These are phyloP conservation scores for Coniochaeta sp. DNA, from an alignment of 2,329 filamentous ascomycete genomes.

Conservation along the genomic window DNA sequence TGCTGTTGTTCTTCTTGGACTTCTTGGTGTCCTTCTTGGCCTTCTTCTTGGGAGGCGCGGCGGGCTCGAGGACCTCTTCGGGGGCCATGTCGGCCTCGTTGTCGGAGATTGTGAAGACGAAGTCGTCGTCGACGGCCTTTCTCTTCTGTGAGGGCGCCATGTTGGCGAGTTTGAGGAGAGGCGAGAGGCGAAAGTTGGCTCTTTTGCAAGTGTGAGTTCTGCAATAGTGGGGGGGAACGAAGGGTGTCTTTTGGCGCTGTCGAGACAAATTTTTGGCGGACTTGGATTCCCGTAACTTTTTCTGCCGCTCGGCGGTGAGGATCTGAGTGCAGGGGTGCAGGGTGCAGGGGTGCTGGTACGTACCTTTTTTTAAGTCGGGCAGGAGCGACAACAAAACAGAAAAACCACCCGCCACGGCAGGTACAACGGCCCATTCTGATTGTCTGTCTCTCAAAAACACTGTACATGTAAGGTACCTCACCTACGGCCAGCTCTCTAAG, in stretches of 20 bases:
- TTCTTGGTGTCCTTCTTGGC: constrained; percentile 36
- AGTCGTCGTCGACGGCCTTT: constrained; percentile 46
- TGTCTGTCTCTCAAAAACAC: too few species aligned
- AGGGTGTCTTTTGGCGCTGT: not conserved
- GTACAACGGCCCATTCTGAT: too few species aligned
- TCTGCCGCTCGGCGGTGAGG: not conserved
- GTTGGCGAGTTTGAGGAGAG: not conserved
- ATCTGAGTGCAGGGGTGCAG: not conserved
- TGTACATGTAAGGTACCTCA: too few species aligned
- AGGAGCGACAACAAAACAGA: too few species aligned
- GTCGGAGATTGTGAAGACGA: constrained; percentile 53
- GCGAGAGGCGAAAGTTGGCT: not conserved
- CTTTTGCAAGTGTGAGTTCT: not conserved
- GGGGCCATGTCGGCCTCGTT: constrained; percentile 44
- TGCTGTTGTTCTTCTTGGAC: constrained; percentile 21
- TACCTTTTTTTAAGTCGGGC: not conserved
- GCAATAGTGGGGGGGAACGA: constrained; percentile 2
- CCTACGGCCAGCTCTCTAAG: too few species aligned
- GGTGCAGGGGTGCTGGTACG: not conserved
- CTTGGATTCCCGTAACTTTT: not conserved
- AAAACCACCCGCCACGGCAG: too few species aligned
- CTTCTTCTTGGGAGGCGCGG: constrained; percentile 43
- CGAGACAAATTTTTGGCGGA: not conserved
- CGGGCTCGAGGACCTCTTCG: constrained; percentile 40
- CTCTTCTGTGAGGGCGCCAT: constrained; percentile 44